A percentile compares a stretch with the other conserved stretches of the same genome.
These are phyloP conservation scores for Pleurotus eryngii DNA, from an alignment of 768 basidiomycete genomes.

Conservation along the genomic window DNA sequence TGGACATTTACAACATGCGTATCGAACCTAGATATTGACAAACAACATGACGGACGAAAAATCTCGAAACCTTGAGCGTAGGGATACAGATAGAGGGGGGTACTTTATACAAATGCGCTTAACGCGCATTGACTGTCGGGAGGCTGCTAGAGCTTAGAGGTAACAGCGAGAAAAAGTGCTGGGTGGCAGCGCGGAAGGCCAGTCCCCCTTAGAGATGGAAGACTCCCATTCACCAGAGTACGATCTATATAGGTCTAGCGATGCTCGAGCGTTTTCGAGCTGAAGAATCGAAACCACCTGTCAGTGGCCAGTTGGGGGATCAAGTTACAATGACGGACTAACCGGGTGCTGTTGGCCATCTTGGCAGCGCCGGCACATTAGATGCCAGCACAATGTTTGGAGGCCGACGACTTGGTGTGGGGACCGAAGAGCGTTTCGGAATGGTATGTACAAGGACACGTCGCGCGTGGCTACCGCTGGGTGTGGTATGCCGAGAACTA, in stretches of 20 bases:
- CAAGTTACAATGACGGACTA: slow-evolving; percentile 20
- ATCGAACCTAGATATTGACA: not conserved
- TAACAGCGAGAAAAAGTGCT: slow-evolving; percentile 82
- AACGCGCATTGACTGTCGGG: not conserved
- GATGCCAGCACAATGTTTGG: slow-evolving; percentile 77
- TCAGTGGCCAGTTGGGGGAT: not conserved
- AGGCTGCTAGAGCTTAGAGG: slow-evolving; percentile 33
- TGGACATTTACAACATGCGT: not conserved
- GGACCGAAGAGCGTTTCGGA: slow-evolving; percentile 32
- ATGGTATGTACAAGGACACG: slow-evolving; percentile 66
- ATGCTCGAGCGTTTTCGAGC: slow-evolving; percentile 75
- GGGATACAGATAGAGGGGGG: not conserved
- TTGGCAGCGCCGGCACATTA: slow-evolving; percentile 77
- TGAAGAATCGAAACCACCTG: slow-evolving; percentile 23
- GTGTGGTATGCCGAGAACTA: slow-evolving; percentile 80
- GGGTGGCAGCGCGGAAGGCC: slow-evolving; percentile 76
- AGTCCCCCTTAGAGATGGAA: slow-evolving; percentile 54
- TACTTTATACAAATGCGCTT: no score
- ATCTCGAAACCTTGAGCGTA: not conserved
- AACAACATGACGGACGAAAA: not conserved
- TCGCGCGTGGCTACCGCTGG: slow-evolving; percentile 76
- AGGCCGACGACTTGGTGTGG: slow-evolving; percentile 70
- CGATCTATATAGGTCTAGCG: slow-evolving; percentile 54
- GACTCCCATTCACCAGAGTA: slow-evolving; percentile 65
- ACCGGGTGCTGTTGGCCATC: slow-evolving; percentile 73